Evolutionary conservation across 208 protist genomes (phyloP).

Genomic region (Leishmania braziliensis): DNA sequence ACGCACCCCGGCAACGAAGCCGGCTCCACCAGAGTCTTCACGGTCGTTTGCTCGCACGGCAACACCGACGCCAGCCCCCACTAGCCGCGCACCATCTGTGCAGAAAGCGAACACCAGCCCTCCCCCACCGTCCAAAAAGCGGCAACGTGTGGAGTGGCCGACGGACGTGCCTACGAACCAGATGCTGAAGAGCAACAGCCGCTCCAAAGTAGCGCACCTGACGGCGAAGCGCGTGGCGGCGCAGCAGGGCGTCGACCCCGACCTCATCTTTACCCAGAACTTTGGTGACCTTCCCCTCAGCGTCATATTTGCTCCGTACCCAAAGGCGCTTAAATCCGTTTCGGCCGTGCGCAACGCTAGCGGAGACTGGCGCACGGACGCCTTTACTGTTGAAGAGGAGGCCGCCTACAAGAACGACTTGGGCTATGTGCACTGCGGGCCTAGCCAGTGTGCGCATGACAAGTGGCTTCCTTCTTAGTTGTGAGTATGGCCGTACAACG

Average conservation of each 20-base stretch:
- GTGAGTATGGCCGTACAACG: not conserved
- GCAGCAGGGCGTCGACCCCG: slow-evolving; percentile 80
- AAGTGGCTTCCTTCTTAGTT: slow-evolving; percentile 30
- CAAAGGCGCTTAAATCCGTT: slow-evolving; percentile 73
- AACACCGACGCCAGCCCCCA: slow-evolving; percentile 28
- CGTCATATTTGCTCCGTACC: slow-evolving; percentile 74
- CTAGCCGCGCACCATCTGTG: slow-evolving; percentile 27
- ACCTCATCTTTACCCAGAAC: slow-evolving; percentile 86
- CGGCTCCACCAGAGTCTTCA: slow-evolving; percentile 22
- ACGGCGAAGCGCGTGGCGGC: slow-evolving; percentile 74
- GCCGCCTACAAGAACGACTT: slow-evolving; percentile 82
- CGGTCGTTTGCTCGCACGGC: slow-evolving; percentile 41
- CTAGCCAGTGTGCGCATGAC: slow-evolving; percentile 70
- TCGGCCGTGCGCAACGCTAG: slow-evolving; percentile 69
- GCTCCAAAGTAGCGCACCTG: slow-evolving; percentile 78
- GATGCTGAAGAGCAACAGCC: slow-evolving; percentile 78
- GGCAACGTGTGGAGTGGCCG: slow-evolving; percentile 75
- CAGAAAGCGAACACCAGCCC: slow-evolving; percentile 19
- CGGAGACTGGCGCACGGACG: slow-evolving; percentile 84
- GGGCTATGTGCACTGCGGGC: slow-evolving; percentile 55
- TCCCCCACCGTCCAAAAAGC: slow-evolving; percentile 29
- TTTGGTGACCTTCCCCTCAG: slow-evolving; percentile 71
- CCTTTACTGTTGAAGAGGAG: slow-evolving; percentile 83
- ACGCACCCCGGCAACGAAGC: slow-evolving; percentile 27
- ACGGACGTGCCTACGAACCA: slow-evolving; percentile 72